Conservation (phyloP, 805 yeast species). For the Teunomyces funiuensis region DNA sequence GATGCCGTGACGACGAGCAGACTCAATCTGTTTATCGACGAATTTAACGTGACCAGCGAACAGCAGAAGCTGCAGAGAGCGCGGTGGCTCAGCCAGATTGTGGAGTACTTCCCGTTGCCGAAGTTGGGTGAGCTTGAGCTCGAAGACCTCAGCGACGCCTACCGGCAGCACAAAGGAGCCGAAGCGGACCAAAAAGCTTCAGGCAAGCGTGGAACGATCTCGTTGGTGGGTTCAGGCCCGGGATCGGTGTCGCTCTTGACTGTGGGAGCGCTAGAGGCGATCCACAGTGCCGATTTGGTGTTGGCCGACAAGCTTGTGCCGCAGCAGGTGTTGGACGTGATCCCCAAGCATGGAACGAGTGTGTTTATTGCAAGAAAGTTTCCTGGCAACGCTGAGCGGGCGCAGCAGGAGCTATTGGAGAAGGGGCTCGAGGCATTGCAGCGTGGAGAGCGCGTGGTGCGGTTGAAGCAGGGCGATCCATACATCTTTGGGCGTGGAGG, state of each 20-base stretch:
- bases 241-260: constrained; percentile 83
- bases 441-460: constrained; percentile 74
- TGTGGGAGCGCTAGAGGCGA: constrained; percentile 78
- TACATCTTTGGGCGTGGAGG: constrained; percentile 96
- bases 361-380: constrained; percentile 87
- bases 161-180: constrained; percentile 19
- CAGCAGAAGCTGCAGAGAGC: constrained; percentile 59
- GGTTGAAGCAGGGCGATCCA: constrained; percentile 96
- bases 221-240: constrained; percentile 94
- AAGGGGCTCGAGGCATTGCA: constrained; percentile 65
- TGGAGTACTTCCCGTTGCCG: constrained; percentile 82
- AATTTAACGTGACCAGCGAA: constrained; percentile 53
- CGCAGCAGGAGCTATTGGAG: constrained; percentile 80
- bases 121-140: constrained; percentile 60
- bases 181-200: too few species aligned
- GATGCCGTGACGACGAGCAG: constrained; percentile 62
- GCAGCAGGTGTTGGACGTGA: constrained; percentile 74
- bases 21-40: constrained; percentile 62
- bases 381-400: constrained; percentile 95
- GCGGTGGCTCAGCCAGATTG: constrained; percentile 85
- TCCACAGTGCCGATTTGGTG: constrained; percentile 77
- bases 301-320: constrained; percentile 94
- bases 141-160: constrained; percentile 52
- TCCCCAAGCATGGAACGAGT: constrained; percentile 69
- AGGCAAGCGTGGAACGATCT: constrained; percentile 68